phyloP scores from a whole-genome alignment of 192 early-diverging fungal species.

The Podila verticillata region DNA sequence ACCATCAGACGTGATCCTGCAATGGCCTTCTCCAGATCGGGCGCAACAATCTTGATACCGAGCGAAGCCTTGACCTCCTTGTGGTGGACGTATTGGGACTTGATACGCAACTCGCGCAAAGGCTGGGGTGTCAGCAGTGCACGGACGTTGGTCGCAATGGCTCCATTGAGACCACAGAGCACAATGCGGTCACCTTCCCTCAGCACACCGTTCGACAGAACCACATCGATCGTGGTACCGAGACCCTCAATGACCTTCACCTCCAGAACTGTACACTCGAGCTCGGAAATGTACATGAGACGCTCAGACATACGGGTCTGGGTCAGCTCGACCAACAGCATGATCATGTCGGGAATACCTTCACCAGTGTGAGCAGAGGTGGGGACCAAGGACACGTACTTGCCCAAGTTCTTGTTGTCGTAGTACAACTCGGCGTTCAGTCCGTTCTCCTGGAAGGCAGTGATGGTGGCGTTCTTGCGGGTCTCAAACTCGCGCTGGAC shows the following conservation, averaged over 20 bases:
- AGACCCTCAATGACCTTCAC: conserved; percentile 99
- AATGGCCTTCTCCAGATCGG: conserved; percentile 95
- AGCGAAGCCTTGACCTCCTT: conserved; percentile 96
- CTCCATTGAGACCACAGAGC: conserved; percentile 93
- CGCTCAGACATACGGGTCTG: conserved; percentile 94
- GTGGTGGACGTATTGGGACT: conserved; percentile 96
- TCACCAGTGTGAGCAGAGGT: conserved; percentile 99
- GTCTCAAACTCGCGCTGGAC: conserved; percentile 89
- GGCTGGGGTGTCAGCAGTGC: conserved; percentile 99
- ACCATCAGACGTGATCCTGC: conserved; percentile 96
- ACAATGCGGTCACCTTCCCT: conserved; percentile 97
- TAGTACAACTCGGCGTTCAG: conserved; percentile 93
- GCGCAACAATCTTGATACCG: conserved; percentile 96
- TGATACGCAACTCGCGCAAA: conserved; percentile 95
- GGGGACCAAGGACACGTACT: conserved; percentile 95
- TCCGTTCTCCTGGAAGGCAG: conserved; percentile 96
- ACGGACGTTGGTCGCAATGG: conserved; percentile 92
- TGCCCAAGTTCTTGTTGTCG: conserved; percentile 94
- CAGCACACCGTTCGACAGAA: conserved; percentile 94
- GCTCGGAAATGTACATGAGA: conserved; percentile 95
- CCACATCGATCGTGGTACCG: conserved; percentile 97
- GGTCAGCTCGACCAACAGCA: conserved; percentile 89
- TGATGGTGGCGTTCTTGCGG: conserved; percentile 78
- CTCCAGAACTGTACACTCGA: conserved; percentile 98
- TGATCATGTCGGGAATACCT: conserved; percentile 97